A percentile compares a stretch with the other conserved stretches of the same genome.
These are phyloP conservation scores for Maudiozyma turicensis DNA, from an alignment of 805 yeast species.

Conservation along the genomic window DNA sequence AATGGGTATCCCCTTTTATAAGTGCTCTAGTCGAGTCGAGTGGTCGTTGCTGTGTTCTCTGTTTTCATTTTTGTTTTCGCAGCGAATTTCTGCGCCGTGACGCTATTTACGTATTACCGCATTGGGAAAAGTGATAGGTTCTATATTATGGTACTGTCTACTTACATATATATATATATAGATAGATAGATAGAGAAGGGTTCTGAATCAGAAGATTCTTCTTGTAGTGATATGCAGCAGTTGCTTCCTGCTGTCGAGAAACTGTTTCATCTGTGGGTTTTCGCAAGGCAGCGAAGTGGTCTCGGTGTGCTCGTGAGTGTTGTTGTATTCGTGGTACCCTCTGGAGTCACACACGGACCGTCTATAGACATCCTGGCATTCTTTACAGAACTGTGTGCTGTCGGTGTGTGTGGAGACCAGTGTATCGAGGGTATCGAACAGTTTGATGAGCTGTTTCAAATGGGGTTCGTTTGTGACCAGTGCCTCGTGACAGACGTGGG, in stretches of 20 bases:
- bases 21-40: too few species aligned
- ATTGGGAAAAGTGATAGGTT: constrained; percentile 6
- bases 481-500: not conserved
- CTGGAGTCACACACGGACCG: too few species aligned
- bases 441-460: not conserved
- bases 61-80: constrained; percentile 1
- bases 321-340: too few species aligned
- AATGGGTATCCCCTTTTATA: too few species aligned
- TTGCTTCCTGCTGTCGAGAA: not conserved
- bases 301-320: too few species aligned
- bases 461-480: not conserved
- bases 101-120: constrained; percentile 13
- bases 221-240: constrained; percentile 12
- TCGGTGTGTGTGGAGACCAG: not conserved
- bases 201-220: constrained; percentile 9
- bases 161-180: too few species aligned
- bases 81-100: too few species aligned
- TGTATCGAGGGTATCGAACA: not conserved
- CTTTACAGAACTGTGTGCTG: too few species aligned
- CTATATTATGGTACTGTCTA: not conserved
- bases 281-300: too few species aligned
- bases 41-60: too few species aligned
- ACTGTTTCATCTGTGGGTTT: not conserved
- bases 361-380: too few species aligned
- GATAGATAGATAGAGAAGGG: too few species aligned